Evolutionary conservation across 31 red algal species (phyloP), one percentile per base, ranked within the genome.

Genomic region (Odonthalia washingtoniensis): DNA sequence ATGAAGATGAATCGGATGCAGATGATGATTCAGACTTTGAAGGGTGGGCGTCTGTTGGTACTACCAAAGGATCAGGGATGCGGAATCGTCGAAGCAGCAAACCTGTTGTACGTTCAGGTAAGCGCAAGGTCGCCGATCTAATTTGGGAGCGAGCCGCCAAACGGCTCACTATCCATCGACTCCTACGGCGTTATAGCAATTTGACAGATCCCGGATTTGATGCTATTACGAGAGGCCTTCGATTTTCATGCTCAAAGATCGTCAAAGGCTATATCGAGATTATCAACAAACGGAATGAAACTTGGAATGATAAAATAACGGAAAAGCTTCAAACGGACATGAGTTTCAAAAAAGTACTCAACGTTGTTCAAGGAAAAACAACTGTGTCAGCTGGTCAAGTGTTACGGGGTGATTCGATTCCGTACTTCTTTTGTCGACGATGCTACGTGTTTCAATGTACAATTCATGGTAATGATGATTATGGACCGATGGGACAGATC

Each of bases 381-480:
- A n/a, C 36, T 3, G 9, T 43, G 17, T 39, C 5, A 24, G 18
- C 67, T 17, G 5, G 6, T 9, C 33, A 57, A 14, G 77, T 72
- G 4, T 66, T 93, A 70, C 80, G 83, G 62, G 78, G 91, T 70
- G 81, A 93, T 49, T 88, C 91, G 21, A 88, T 93, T 65, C 40
- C 72, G 28, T 76, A 88, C 67, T 87, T 93, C 67, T 12, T 87
- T 6, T 93, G 91, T 66, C 91, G 91, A 33, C 91, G 88, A 72
- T 93, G 91, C 45, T 93, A 93, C 66, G 57, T 57, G 18, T 93
- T 78, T 60, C 49, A 86, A 31, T 93, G 91, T 33, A 32, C 63
- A 24, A 17, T 93, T 28, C 91, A 93, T 65, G 91, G 82, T 5
- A 45, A 80, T 35, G 40, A 69, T 35, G 67, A 30, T 38, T 42